phyloP scores from a whole-genome alignment of 768 basidiomycete species.

The Trametes punicea region DNA sequence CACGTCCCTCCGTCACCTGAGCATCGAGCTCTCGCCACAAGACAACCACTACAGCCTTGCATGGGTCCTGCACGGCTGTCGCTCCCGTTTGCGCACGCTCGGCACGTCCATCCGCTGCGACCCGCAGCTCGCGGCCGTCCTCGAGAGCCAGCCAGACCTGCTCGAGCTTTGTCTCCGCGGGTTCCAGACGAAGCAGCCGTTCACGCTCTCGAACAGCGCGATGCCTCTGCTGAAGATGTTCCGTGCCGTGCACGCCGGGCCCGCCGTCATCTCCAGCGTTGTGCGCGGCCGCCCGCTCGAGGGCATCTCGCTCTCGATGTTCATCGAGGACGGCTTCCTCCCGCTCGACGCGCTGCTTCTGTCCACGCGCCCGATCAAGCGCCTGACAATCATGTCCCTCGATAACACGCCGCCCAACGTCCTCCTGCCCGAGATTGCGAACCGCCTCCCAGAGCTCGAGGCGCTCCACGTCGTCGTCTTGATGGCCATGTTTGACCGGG shows the following conservation, averaged over 20 bases:
- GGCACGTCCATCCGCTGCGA: conserved; percentile 58
- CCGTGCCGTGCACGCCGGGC: conserved; percentile 52
- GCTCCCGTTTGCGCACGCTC: conserved; percentile 45
- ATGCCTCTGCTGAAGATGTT: conserved; percentile 49
- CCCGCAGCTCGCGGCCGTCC: conserved; percentile 43
- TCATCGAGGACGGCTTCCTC: conserved; percentile 36
- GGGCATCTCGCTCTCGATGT: conserved; percentile 51
- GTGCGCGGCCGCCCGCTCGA: conserved; percentile 47
- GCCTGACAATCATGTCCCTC: conserved; percentile 58
- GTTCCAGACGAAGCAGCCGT: conserved; percentile 36
- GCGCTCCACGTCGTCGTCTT: conserved; percentile 60
- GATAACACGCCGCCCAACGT: conserved; percentile 42
- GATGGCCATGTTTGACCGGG: conserved; percentile 45
- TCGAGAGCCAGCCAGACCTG: conserved; percentile 47
- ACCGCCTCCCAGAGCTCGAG: conserved; percentile 48
- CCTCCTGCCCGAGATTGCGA: conserved; percentile 46
- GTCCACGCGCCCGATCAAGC: conserved; percentile 38
- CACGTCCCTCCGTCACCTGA: conserved; percentile 38
- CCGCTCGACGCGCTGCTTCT: conserved; percentile 44
- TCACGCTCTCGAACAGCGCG: conserved; percentile 36
- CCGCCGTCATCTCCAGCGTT: conserved; percentile 42
- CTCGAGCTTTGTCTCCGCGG: conserved; percentile 55
- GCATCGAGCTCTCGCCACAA: conserved; percentile 45
- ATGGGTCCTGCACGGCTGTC: conserved; percentile 47
- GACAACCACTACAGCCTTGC: conserved; percentile 36